Conservation (phyloP, 2,329 filamentous ascomycete genomes). For the Botrytis sinoallii region DNA sequence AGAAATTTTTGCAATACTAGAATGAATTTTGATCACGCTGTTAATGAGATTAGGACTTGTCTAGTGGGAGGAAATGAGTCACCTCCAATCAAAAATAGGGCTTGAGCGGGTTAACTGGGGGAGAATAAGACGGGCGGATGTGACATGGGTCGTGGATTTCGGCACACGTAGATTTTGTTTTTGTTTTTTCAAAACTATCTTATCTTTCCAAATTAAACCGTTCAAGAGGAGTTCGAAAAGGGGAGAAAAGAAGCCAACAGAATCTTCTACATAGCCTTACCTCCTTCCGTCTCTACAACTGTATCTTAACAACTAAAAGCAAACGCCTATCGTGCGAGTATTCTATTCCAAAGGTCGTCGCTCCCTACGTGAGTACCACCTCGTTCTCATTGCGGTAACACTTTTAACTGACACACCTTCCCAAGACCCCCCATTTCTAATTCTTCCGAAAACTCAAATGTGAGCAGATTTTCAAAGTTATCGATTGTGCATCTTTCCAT, state of each 20-base stretch:
- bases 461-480: neutral
- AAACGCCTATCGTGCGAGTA: slow-evolving; percentile 68
- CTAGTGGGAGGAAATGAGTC: neutral
- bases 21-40: neutral
- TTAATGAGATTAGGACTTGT: neutral
- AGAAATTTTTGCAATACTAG: neutral
- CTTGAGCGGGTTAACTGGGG: neutral
- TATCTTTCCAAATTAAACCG: rapidly evolving
- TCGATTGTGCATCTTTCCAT: neutral
- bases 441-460: neutral
- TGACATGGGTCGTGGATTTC: neutral
- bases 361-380: neutral
- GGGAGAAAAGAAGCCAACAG: slow-evolving; percentile 80
- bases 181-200: neutral
- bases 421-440: rapidly evolving
- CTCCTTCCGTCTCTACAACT: slow-evolving; percentile 95
- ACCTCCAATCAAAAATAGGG: neutral
- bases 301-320: slow-evolving; percentile 96
- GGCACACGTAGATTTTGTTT: neutral
- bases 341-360: neutral
- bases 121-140: too few relatives aligned
- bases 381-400: rapidly evolving
- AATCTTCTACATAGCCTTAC: slow-evolving; percentile 98
- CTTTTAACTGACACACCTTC: neutral
- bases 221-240: slow-evolving; percentile 47